Percentiles rank a stretch among this genome's conserved stretches.
These are phyloP conservation scores for Hygrophoropsis aurantiaca DNA, from an alignment of 768 basidiomycete species.

Conservation along the genomic window DNA sequence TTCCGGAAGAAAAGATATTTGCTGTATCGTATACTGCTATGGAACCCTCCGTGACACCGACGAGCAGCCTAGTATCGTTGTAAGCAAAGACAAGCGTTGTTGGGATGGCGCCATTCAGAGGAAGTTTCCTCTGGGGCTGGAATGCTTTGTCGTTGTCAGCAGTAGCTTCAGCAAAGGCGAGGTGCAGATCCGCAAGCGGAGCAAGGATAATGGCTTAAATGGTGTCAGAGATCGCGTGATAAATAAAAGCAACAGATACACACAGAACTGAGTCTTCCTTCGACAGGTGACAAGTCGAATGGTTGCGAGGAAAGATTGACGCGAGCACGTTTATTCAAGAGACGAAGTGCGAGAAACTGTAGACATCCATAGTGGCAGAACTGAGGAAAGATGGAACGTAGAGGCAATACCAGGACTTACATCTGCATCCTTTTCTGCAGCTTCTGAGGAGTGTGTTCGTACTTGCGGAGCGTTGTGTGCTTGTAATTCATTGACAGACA, in stretches of 20 bases:
- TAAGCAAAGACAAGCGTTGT: slow-evolving; percentile 55
- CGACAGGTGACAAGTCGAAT: slow-evolving; percentile 40
- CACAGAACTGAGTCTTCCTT: slow-evolving; percentile 43
- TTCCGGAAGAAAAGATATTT: slow-evolving; percentile 45
- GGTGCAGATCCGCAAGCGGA: slow-evolving; percentile 58
- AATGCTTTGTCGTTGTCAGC: slow-evolving; percentile 41
- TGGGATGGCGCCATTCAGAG: slow-evolving; percentile 45
- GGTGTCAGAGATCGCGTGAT: not conserved
- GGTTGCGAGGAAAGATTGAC: slow-evolving; percentile 57
- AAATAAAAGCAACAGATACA: slow-evolving; percentile 10
- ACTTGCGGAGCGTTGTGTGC: slow-evolving; percentile 19
- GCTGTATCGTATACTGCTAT: slow-evolving; percentile 61
- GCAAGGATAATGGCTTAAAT: slow-evolving; percentile 59
- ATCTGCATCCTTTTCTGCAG: slow-evolving; percentile 30
- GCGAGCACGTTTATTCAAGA: slow-evolving; percentile 62
- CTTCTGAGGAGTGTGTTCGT: slow-evolving; percentile 21
- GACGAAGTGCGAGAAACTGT: slow-evolving; percentile 39
- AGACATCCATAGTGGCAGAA: slow-evolving; percentile 4
- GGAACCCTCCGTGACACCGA: slow-evolving; percentile 59
- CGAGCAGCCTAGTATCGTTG: slow-evolving; percentile 58
- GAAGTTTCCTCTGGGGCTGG: slow-evolving; percentile 50
- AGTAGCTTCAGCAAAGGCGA: slow-evolving; percentile 46
- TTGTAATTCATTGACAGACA: slow-evolving; percentile 28
- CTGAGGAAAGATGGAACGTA: not conserved
- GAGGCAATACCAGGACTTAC: slow-evolving; percentile 21